Evolutionary conservation across 2,329 filamentous ascomycete genomes (phyloP), one percentile per base, ranked within the genome.

Genomic region (Aspergillus sp.): DNA sequence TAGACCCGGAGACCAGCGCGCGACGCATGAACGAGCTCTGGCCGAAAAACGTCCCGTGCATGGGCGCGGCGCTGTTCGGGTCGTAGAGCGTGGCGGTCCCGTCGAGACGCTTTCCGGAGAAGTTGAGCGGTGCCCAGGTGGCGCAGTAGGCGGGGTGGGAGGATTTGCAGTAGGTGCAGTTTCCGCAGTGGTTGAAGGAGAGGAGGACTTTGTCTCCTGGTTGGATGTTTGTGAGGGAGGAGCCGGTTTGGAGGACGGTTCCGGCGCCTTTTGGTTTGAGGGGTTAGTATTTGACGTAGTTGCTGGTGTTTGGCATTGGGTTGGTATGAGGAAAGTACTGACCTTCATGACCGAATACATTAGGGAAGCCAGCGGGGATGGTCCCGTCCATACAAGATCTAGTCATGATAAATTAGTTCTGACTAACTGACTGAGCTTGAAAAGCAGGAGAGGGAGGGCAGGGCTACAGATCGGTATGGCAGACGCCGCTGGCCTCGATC

Each of bases 161-260:
- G 3, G 53, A 29, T 6, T 14, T 18, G 49, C 69, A 70, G 14
- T 62, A 46, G 0, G 12, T 11, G 51, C 69, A 70, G 45, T 49
- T 39, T 3, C 56, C 55, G 56, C 69, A 71, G 50, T 54, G 61
- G 49, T 61, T 60, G 58, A 59, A 69, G 26, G 57, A 63, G 42
- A 71, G 62, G 4, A 71, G 47, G 12, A 83, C 80, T 2, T 78
- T 75, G 63, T 84, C 80, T 47, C 80, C 80, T 22, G 70, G 61
- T 52, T 76, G 68, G 26, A 80, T 77, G 20, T 77, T 71, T 2
- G 69, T 78, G 22, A 83, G 75, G 5, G 70, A 72, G 3, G 67
- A 63, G 9, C 81, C 82, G 47, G 78, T 72, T 57, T 75, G 68
- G 56, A 77, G 73, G 16, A 86, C 81, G 54, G 82, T 78, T 1